These are phyloP conservation scores for Leishmania arabica DNA, from an alignment of 208 protist species.

Conservation along the genomic window DNA sequence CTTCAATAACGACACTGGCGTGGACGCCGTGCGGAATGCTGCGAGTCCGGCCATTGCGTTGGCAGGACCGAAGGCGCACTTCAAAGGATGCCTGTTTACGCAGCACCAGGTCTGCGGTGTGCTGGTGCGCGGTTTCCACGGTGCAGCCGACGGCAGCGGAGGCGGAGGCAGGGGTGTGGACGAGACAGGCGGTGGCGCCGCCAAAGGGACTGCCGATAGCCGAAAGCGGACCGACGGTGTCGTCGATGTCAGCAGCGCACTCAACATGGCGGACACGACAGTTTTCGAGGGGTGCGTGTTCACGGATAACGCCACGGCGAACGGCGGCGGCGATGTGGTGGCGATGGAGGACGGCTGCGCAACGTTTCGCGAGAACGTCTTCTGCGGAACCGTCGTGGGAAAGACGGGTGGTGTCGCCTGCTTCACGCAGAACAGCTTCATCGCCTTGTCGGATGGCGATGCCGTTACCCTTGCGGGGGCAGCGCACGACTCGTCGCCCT, in stretches of 20 bases:
- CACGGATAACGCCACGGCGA: constrained; percentile 39
- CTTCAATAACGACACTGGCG: constrained; percentile 70
- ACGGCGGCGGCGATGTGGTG: constrained; percentile 63
- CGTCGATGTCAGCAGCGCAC: neutral
- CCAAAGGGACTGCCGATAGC: neutral
- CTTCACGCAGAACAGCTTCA: constrained; percentile 69
- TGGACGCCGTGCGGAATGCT: constrained; percentile 58
- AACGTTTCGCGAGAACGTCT: constrained; percentile 63
- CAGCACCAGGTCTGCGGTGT: constrained; percentile 48
- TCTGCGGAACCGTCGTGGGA: constrained; percentile 71
- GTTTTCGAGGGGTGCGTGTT: constrained; percentile 71
- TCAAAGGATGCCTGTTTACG: constrained; percentile 40
- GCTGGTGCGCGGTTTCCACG: constrained; percentile 44
- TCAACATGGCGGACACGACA: constrained; percentile 24
- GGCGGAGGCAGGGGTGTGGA: neutral
- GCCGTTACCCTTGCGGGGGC: neutral
- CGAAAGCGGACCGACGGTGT: neutral
- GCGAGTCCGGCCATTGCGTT: constrained; percentile 6
- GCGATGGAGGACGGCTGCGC: constrained; percentile 52
- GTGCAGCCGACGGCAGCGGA: neutral
- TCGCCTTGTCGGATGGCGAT: constrained; percentile 4
- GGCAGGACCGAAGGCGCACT: constrained; percentile 19
- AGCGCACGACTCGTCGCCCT: constrained; percentile 5
- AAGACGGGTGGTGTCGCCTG: constrained; percentile 36
- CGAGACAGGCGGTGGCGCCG: neutral